Conservation (phyloP, 495 filamentous ascomycete species). For the Xylaria telfairii region DNA sequence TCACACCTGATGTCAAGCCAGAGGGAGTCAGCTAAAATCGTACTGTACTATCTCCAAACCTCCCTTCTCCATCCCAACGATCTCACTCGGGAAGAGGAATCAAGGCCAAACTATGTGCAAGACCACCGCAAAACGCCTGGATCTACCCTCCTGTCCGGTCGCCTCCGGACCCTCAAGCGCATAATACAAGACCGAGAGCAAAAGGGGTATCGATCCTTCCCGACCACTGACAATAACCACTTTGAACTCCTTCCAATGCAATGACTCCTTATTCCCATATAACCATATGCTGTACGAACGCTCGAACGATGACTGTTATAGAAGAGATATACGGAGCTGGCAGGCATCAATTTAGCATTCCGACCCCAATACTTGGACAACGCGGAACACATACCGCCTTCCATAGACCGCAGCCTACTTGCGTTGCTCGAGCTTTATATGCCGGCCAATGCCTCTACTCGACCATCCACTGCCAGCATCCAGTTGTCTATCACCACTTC, state of each 20-base stretch:
- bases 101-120: neutral
- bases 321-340: neutral
- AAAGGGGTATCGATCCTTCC: constrained; percentile 26
- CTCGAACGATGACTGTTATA: neutral
- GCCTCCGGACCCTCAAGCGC: neutral
- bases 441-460: neutral
- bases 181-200: constrained; percentile 5
- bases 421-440: neutral
- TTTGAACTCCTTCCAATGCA: constrained; percentile 25
- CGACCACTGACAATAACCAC: constrained; percentile 5
- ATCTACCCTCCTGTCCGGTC: constrained; percentile 4
- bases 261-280: constrained; percentile 9
- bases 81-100: neutral
- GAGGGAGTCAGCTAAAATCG: neutral
- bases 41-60: neutral
- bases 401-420: neutral
- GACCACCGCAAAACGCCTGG: constrained; percentile 7
- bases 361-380: neutral
- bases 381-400: neutral
- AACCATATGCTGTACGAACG: constrained; percentile 16
- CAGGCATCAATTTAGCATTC: neutral
- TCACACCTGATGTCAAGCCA: neutral
- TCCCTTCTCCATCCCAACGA: neutral
- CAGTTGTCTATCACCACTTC: neutral
- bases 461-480: neutral